Percentiles rank a stretch among this genome's conserved stretches.
Evolutionary conservation across 1,284 basidiomycete genomes (phyloP).

Genomic region (Sutorius eximius): DNA sequence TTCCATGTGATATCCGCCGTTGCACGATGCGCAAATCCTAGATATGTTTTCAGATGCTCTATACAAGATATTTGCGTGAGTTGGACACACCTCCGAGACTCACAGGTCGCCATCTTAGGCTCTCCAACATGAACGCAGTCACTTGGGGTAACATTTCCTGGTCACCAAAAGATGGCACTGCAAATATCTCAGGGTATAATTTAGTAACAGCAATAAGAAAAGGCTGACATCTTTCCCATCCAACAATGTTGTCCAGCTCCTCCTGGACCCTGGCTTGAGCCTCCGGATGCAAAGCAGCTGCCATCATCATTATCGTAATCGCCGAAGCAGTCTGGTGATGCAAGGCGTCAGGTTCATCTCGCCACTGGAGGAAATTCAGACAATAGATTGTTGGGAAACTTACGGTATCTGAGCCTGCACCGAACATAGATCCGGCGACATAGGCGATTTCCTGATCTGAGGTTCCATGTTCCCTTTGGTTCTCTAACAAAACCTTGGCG

Average conservation of each 20-base stretch:
- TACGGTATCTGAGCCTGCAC: slow-evolving; percentile 42
- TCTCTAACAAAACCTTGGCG: slow-evolving; percentile 21
- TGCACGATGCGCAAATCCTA: slow-evolving; percentile 53
- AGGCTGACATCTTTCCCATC: slow-evolving; percentile 35
- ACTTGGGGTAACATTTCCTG: slow-evolving; percentile 24
- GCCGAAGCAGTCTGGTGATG: slow-evolving; percentile 25
- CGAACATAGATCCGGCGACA: slow-evolving; percentile 42
- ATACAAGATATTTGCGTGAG: background rate
- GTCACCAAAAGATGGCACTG: slow-evolving; percentile 28
- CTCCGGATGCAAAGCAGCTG: slow-evolving; percentile 43
- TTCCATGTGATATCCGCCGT: slow-evolving; percentile 60
- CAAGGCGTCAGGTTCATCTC: background rate
- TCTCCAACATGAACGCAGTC: slow-evolving; percentile 33
- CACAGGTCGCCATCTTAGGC: slow-evolving; percentile 34
- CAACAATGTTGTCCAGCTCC: slow-evolving; percentile 43
- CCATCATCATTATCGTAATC: slow-evolving; percentile 44
- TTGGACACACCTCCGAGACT: slow-evolving; percentile 18
- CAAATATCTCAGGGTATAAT: background rate
- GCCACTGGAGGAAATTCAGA: background rate
- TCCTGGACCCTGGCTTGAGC: slow-evolving; percentile 42
- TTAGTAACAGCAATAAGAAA: background rate
- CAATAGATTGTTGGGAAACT: slow-evolving; percentile 1
- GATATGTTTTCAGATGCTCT: background rate
- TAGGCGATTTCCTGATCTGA: slow-evolving; percentile 30
- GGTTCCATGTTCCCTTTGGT: slow-evolving; percentile 16